Base-by-base conservation (phyloP, 2,329 filamentous ascomycete species). In the Aspergillus flavus region DNA sequence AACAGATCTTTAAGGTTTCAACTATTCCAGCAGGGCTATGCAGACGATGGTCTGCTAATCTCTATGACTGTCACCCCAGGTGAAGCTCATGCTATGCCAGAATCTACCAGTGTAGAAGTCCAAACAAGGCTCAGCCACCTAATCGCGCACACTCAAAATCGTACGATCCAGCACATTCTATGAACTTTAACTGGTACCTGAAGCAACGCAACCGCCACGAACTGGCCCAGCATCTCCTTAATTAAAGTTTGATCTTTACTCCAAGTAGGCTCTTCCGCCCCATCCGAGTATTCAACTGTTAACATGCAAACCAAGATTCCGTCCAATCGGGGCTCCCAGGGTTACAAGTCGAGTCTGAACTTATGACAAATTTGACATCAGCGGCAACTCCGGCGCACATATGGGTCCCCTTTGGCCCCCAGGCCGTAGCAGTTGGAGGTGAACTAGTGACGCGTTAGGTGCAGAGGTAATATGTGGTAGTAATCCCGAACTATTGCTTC, bases 181-280 rank as follows among this genome's bases (percentile, higher is more conserved):
- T 54, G 30, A 21, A 54, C 52, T 54, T 26, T 34, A 54, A 36
- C 28, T 54, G 11, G 46, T 54, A 26, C 52, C 52, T 54, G 52
- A 41, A 53, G 30, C n/a, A 54, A 23, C 30, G 30, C 32, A 54
- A 54, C 52, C 30, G 30, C 52, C 52, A 54, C 19, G 14, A 21
- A 34, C 52, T 36, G 52, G 28, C 28, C 50, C 52, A 34, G 23
- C 23, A 21, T 36, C n/a, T 54, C 10, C 23, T 19, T 28, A 11
- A 54, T 54, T 54, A 36, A 54, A 54, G 16, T 54, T 54, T 36
- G 19, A 36, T 23, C 30, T 10, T n/a, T 54, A 23, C 21, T 23
- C 21, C 21, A 23, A 23, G 21, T 23, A n/a, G 52, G 52, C 19
- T 34, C 32, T 54, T 54, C 46, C 46, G 46, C 30, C 28, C 52